A percentile compares a stretch with the other conserved stretches of the same genome.
These are phyloP conservation scores for Zostera marina DNA, from an alignment of 116 monocot genomes.

Conservation along the genomic window DNA sequence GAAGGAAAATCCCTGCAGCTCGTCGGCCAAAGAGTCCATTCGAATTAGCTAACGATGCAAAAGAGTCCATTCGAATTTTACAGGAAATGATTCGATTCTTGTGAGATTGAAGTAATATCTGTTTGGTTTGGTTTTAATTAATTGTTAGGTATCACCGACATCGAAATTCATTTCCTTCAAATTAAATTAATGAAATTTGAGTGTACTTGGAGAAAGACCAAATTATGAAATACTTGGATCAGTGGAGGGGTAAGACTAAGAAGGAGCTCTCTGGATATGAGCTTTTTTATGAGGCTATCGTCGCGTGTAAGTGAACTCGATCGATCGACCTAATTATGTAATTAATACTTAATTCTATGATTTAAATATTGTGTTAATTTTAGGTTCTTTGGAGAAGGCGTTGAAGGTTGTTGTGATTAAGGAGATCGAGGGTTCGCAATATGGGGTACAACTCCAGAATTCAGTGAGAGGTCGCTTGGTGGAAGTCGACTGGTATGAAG, in stretches of 20 bases:
- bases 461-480: constrained; percentile 53
- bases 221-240: constrained; percentile 16
- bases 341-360: neutral
- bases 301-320: constrained; percentile 60
- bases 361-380: neutral
- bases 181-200: constrained; percentile 80
- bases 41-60: too few species aligned
- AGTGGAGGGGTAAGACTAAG: constrained; percentile 69
- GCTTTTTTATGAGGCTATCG: constrained; percentile 52
- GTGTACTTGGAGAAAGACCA: constrained; percentile 55
- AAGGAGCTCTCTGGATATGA: constrained; percentile 42
- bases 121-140: too few species aligned
- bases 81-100: too few species aligned
- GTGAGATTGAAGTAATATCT: too few species aligned
- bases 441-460: constrained; percentile 64
- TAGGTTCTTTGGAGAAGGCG: constrained; percentile 55
- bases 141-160: constrained; percentile 60
- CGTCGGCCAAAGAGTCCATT: too few species aligned
- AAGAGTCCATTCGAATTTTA: too few species aligned
- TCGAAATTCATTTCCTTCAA: constrained; percentile 94
- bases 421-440: constrained; percentile 90
- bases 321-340: neutral
- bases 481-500: constrained; percentile 58
- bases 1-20: too few species aligned
- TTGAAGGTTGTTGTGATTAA: constrained; percentile 74